phyloP scores from a whole-genome alignment of 768 basidiomycete species.

The Rhizopogon sp. region DNA sequence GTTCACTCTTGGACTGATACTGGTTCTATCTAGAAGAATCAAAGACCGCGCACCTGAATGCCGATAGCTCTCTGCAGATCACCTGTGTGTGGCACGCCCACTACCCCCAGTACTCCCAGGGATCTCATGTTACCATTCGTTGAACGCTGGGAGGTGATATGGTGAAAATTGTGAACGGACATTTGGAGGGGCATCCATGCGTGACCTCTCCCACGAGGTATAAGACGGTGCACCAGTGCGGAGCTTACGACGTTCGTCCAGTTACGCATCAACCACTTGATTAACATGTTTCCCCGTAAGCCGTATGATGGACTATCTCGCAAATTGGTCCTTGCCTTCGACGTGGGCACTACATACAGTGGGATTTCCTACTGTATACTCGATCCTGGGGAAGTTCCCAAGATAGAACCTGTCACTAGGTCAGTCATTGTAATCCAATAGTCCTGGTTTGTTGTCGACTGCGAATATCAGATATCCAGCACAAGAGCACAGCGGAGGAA shows the following conservation, averaged over 20 bases:
- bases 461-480: slow-evolving; percentile 30
- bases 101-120: background rate
- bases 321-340: slow-evolving; percentile 34
- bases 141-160: background rate
- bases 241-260: background rate
- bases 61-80: background rate
- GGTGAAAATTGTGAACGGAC: background rate
- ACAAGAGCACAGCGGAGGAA: slow-evolving; percentile 37
- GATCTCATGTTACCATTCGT: background rate
- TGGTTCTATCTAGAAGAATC: background rate
- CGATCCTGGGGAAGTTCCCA: slow-evolving; percentile 32
- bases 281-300: slow-evolving; percentile 28
- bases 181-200: background rate
- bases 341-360: slow-evolving; percentile 37
- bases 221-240: background rate
- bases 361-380: slow-evolving; percentile 38
- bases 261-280: background rate
- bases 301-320: slow-evolving; percentile 32
- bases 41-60: too few species aligned
- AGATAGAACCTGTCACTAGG: slow-evolving; percentile 31
- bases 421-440: slow-evolving; percentile 6
- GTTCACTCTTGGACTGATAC: background rate
- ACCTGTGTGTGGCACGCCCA: background rate
- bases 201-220: background rate
- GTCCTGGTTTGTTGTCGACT: slow-evolving; percentile 2